Base-by-base conservation (phyloP, 495 filamentous ascomycete genomes). In the Neurospora sp. region DNA sequence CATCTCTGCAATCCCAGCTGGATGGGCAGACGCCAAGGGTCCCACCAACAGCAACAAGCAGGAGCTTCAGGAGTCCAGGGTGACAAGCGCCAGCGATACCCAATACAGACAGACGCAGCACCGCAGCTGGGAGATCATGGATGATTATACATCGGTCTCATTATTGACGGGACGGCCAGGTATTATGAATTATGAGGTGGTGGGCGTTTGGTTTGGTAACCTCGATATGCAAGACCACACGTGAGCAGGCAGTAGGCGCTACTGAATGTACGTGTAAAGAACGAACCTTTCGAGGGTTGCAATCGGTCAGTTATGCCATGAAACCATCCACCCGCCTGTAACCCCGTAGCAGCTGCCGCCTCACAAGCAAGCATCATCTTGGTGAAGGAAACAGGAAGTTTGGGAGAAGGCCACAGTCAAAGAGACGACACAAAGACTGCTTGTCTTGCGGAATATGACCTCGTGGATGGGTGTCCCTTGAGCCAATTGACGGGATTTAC, bases 131-230 rank as follows among this genome's bases (percentile, higher is more conserved):
- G 70, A 71, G 54, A 71, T 73, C 38, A 54, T 54, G 73, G 36
- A 7, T 28, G 70, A 76, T 76, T 76, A 72, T 74, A 74, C 70
- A 74, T 74, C 73, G 74, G 71, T 45, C 15, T 71, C 45, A 72
- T 74, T 74, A 70, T 74, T 74, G 72, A 76, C 31, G 8, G 39
- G 39, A 24, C n/a, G 24, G 28, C 15, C 8, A 24, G 11, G 21
- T 24, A 54, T 54, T 10, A 10, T 24, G 45, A 59, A 54, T 54
- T 10, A 10, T 24, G 45, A 59, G 11, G 21, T 59, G 48, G 21
- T 28, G 21, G 48, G 43, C 43, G 48, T 15, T 59, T 24, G 45
- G 8, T 24, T 62, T 15, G 54, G 28, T 66, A 66, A 66, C 54
- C 54, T 66, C 54, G 54, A 66, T 66, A 66, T 34, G 54, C 28